A percentile compares a stretch with the other conserved stretches of the same genome.
These are phyloP conservation scores for Tephrocybe sp. DNA, from an alignment of 768 basidiomycete genomes.

Conservation along the genomic window DNA sequence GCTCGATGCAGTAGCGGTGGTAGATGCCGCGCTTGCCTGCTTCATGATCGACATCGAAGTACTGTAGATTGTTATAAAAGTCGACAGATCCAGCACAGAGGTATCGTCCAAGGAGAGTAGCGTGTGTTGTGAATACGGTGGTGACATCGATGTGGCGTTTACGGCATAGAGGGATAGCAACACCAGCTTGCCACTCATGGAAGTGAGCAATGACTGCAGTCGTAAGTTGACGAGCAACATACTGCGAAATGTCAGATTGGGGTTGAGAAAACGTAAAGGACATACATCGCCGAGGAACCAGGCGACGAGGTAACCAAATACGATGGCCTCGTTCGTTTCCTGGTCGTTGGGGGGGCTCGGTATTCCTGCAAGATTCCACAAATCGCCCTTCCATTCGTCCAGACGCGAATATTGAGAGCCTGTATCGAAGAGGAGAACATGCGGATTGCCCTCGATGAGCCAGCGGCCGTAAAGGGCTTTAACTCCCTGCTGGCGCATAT, in stretches of 20 bases:
- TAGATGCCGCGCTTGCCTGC: conserved; percentile 99
- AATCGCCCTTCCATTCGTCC: conserved; percentile 98
- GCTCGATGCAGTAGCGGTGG: conserved; percentile 96
- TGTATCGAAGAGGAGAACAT: conserved; percentile 94
- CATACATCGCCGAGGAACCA: conserved; percentile 99
- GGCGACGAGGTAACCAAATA: conserved; percentile 96
- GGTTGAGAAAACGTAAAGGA: conserved; percentile 13
- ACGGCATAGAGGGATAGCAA: conserved; percentile 91
- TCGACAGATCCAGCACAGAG: conserved; percentile 98
- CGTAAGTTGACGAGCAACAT: conserved; percentile 73
- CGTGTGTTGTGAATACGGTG: conserved; percentile 98
- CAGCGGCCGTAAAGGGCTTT: conserved; percentile 95
- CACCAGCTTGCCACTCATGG: conserved; percentile 99
- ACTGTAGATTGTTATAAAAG: conserved; percentile 99
- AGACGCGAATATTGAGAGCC: conserved; percentile 81
- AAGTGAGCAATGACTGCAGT: conserved; percentile 96
- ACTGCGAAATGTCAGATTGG: conserved; percentile 41
- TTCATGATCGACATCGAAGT: conserved; percentile 99
- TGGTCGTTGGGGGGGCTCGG: conserved; percentile 95
- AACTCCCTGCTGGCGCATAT: conserved; percentile 87
- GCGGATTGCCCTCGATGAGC: conserved; percentile 97
- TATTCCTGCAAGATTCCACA: conserved; percentile 98
- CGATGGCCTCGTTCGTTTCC: conserved; percentile 97
- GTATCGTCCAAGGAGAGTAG: conserved; percentile 96
- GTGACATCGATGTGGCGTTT: conserved; percentile 98